Evolutionary conservation across 2,329 filamentous ascomycete genomes (phyloP), one percentile per base, ranked within the genome.

Genomic region (Cladosporium sp.): DNA sequence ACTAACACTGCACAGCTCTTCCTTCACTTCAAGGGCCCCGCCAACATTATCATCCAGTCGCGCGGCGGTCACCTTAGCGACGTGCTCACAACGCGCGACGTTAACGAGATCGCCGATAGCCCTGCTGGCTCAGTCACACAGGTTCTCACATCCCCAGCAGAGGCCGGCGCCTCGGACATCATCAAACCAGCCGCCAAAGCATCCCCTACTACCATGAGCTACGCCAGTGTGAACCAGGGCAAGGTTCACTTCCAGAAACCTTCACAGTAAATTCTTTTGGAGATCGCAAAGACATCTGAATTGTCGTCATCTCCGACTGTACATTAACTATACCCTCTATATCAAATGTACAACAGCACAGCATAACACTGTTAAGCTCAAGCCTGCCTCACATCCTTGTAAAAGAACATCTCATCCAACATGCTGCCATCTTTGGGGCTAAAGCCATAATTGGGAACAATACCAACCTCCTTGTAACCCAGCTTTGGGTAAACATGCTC

Each of bases 31-130:
- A 83, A 87, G 57, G 94, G 94, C 0, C 94, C 94, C 1, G 84
- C 83, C 5, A 97, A 89, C 2, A 83, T 99, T 49, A 80, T 97
- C 42, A 78, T 99, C 67, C 95, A 96, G 62, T 95, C 91, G 53
- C 85, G 93, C n/a, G 91, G 87, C 13, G 84, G 90, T 20, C 82
- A 88, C 15, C 77, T 96, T 42, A 85, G 84, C 54, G 93, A 99
- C 63, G 83, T 89, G 2, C 78, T 99, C 63, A 90, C 87, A 4
- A 79, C 81, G 25, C 83, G 86, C 50, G 87, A 99, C 64, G 83
- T 97, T 57, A 92, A 96, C 64, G 94, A 97, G 75, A 89, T 97
- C 60, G 93, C 93, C 0, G 88, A 92, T 68, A 80, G 86, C 5
- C 88, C 91, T 32, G 84, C 90, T 0, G 93, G 92, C 1, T 80